phyloP scores from a whole-genome alignment of 805 yeast genomes.

The Candida caryicola region DNA sequence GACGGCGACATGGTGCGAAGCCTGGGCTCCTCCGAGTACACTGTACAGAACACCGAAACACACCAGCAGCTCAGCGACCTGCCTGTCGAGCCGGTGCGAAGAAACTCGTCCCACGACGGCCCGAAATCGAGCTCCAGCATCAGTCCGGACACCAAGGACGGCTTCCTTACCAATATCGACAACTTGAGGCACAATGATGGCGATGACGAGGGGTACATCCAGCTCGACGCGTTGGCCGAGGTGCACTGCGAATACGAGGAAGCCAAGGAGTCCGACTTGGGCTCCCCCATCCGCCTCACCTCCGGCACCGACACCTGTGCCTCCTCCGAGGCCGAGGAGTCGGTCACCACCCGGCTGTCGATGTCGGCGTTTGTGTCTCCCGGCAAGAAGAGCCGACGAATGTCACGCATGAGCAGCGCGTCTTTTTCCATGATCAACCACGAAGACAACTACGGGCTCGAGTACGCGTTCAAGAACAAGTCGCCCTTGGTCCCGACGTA shows the following conservation, averaged over 20 bases:
- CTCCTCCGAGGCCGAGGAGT: conserved; percentile 6
- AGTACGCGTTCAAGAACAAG: conserved; percentile 29
- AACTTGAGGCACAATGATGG: conserved; percentile 33
- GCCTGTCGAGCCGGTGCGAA: neutral
- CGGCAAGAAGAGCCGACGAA: conserved; percentile 9
- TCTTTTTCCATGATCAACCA: conserved; percentile 24
- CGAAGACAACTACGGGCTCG: conserved; percentile 28
- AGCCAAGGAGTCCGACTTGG: neutral
- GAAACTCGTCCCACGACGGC: conserved; percentile 2
- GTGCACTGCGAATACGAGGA: conserved; percentile 8
- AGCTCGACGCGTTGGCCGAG: conserved; percentile 9
- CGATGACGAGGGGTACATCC: conserved; percentile 19
- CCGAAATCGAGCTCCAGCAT: neutral
- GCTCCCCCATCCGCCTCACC: neutral
- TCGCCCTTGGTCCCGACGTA: conserved; percentile 32
- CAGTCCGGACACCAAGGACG: conserved; percentile 4
- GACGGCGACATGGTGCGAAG: conserved; percentile 2
- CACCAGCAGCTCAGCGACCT: conserved; percentile 8
- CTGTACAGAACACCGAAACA: too few relatives aligned
- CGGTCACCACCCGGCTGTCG: conserved; percentile 9
- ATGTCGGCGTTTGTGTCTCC: conserved; percentile 16
- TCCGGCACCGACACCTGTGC: neutral
- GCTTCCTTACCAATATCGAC: conserved; percentile 22
- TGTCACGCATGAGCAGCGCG: conserved; percentile 16
- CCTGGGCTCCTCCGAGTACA: neutral